phyloP scores from a whole-genome alignment of 2,329 filamentous ascomycete genomes.

The Emergomyces pasteurianus region DNA sequence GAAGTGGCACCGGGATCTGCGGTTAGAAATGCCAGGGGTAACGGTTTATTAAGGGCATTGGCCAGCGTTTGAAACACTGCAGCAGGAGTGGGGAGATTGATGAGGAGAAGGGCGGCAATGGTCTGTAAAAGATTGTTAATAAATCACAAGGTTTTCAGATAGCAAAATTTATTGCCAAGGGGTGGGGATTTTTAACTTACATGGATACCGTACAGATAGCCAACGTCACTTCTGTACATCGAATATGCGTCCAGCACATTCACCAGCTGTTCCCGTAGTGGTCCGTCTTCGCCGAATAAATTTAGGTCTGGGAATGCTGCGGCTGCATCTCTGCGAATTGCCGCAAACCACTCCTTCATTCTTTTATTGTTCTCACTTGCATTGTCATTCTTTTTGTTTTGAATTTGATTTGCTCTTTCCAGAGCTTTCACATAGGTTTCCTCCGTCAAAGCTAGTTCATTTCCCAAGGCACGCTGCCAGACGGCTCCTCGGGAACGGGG shows the following conservation, averaged over 20 bases:
- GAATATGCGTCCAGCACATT: slow-evolving; percentile 51
- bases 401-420: slow-evolving; percentile 40
- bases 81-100: slow-evolving; percentile 42
- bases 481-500: slow-evolving; percentile 44
- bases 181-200: slow-evolving; percentile 20
- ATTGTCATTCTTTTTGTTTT: slow-evolving; percentile 32
- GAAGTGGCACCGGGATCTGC: slow-evolving; percentile 44
- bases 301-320: slow-evolving; percentile 46
- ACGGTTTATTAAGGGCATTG: slow-evolving; percentile 49
- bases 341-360: slow-evolving; percentile 41
- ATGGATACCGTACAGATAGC: slow-evolving; percentile 48
- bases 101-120: slow-evolving; percentile 46
- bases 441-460: slow-evolving; percentile 45
- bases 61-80: slow-evolving; percentile 48
- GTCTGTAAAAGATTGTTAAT: slow-evolving; percentile 22
- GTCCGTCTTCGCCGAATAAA: slow-evolving; percentile 44
- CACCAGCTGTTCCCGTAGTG: slow-evolving; percentile 43
- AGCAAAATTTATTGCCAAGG: not conserved
- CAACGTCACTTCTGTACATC: slow-evolving; percentile 52
- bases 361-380: slow-evolving; percentile 31
- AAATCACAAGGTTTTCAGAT: not conserved
- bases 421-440: slow-evolving; percentile 47
- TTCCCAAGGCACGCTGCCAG: slow-evolving; percentile 50
- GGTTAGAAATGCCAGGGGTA: slow-evolving; percentile 50
- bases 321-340: slow-evolving; percentile 43